Percentiles rank a stretch among this genome's conserved stretches.
Evolutionary conservation across 176 grass and related monocot species (phyloP).

Genomic region (Lolium multiflorum): DNA sequence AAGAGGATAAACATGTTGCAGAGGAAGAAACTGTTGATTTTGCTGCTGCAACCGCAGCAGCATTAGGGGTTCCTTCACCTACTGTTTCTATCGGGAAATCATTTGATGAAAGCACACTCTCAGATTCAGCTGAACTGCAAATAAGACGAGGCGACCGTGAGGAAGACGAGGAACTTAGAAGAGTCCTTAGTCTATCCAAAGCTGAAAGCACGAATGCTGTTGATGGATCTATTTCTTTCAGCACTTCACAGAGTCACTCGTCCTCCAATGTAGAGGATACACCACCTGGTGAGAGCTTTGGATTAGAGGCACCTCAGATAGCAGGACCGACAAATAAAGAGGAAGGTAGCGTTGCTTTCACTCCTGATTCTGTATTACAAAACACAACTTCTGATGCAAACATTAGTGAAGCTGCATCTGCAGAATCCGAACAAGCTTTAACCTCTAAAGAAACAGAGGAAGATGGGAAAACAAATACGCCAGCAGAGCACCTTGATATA

Average conservation of each 20-base stretch:
- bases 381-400: constrained; percentile 36
- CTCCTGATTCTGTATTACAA: constrained; percentile 32
- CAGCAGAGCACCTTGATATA: constrained; percentile 40
- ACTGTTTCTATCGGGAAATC: constrained; percentile 68
- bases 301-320: constrained; percentile 29
- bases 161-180: constrained; percentile 90
- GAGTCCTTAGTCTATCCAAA: constrained; percentile 85
- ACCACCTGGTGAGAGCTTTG: constrained; percentile 49
- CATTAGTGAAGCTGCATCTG: constrained; percentile 3
- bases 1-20: constrained; percentile 51
- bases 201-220: constrained; percentile 44
- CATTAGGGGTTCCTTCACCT: constrained; percentile 87
- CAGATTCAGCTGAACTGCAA: constrained; percentile 45
- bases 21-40: constrained; percentile 91
- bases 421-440: constrained; percentile 45
- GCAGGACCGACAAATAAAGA: constrained; percentile 37
- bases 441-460: constrained; percentile 43
- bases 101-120: constrained; percentile 72
- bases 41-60: constrained; percentile 84
- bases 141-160: constrained; percentile 72
- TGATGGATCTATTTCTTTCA: constrained; percentile 55
- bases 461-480: constrained; percentile 28
- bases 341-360: constrained; percentile 25
- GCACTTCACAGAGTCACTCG: constrained; percentile 34
- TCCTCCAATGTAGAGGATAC: constrained; percentile 49